Conservation (phyloP, 1,284 basidiomycete genomes). For the Sphagnurus paluster region DNA sequence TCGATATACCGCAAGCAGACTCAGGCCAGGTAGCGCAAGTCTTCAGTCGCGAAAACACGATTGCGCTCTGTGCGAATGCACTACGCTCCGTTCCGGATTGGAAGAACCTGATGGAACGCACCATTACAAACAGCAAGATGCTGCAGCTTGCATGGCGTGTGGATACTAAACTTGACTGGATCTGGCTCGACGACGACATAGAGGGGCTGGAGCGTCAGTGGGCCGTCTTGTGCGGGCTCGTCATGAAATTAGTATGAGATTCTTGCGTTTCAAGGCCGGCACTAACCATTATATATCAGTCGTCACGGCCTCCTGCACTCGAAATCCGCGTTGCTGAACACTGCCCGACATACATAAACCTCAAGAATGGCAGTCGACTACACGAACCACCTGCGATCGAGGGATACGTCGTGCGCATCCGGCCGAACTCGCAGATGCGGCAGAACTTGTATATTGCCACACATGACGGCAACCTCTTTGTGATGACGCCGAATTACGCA, state of each 20-base stretch:
- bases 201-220: constrained; percentile 64
- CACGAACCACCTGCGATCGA: constrained; percentile 77
- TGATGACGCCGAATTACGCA: constrained; percentile 51
- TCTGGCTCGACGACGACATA: constrained; percentile 69
- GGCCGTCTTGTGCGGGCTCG: constrained; percentile 73
- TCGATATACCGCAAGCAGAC: constrained; percentile 60
- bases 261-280: neutral
- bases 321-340: constrained; percentile 77
- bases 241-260: constrained; percentile 58
- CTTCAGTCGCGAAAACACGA: constrained; percentile 60
- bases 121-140: constrained; percentile 53
- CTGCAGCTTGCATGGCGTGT: constrained; percentile 78
- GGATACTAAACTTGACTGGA: constrained; percentile 77
- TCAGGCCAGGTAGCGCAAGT: constrained; percentile 34
- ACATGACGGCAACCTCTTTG: constrained; percentile 76
- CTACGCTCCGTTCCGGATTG: constrained; percentile 60
- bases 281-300: constrained; percentile 33
- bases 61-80: constrained; percentile 55
- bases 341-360: constrained; percentile 51
- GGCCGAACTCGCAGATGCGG: constrained; percentile 57
- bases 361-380: constrained; percentile 55
- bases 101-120: constrained; percentile 56
- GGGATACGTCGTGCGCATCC: constrained; percentile 77
- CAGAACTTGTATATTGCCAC: constrained; percentile 70
- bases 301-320: constrained; percentile 53